These are phyloP conservation scores for Sclerotinia borealis DNA, from an alignment of 2,329 filamentous ascomycete genomes.

Conservation along the genomic window DNA sequence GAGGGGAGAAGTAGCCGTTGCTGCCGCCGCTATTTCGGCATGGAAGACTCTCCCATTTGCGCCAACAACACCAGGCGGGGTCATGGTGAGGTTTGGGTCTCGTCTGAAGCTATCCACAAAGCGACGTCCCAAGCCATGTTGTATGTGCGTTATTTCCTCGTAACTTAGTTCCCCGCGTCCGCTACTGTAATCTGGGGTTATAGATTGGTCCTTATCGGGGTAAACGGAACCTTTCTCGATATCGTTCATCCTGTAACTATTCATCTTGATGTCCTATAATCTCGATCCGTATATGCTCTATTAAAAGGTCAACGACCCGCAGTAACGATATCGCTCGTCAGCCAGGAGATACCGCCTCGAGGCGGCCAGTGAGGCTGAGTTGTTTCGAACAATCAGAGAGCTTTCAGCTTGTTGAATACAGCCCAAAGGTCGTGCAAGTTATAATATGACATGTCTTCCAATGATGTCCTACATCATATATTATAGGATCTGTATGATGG, in stretches of 20 bases:
- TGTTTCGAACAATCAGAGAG: not conserved
- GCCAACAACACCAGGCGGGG: slow-evolving; percentile 36
- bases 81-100: slow-evolving; percentile 40
- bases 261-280: not conserved
- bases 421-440: not conserved
- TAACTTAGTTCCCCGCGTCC: slow-evolving; percentile 21
- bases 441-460: not conserved
- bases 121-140: slow-evolving; percentile 17
- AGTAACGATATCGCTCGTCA: not conserved
- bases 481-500: not conserved
- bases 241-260: slow-evolving; percentile 10
- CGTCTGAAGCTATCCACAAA: slow-evolving; percentile 28
- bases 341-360: not conserved
- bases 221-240: slow-evolving; percentile 14
- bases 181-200: slow-evolving; percentile 19
- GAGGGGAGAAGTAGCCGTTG: slow-evolving; percentile 68
- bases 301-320: not conserved
- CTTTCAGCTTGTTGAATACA: not conserved
- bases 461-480: not conserved
- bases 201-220: slow-evolving; percentile 11
- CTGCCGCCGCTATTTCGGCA: slow-evolving; percentile 53
- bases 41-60: slow-evolving; percentile 43
- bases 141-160: slow-evolving; percentile 23
- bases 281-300: not conserved
- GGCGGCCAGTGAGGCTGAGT: not conserved